Conservation (phyloP, 1,139 yeast species). For the Diutina pseudorugosa region DNA sequence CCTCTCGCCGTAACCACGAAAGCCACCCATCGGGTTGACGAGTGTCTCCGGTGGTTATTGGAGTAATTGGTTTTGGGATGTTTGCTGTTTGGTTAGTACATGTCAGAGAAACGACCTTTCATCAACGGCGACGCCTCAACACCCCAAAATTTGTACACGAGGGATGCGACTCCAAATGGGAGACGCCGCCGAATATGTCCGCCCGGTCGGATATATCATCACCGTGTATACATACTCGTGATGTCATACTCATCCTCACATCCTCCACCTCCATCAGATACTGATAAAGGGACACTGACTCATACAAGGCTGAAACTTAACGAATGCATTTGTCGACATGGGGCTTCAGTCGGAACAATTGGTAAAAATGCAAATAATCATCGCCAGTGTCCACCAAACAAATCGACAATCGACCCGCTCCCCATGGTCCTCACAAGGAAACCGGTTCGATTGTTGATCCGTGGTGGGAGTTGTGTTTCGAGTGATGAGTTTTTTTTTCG, state of each 20-base stretch:
- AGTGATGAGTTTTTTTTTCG: neutral
- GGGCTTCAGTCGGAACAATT: slow-evolving; percentile 73
- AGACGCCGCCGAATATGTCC: slow-evolving; percentile 47
- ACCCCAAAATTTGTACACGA: slow-evolving; percentile 54
- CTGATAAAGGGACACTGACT: slow-evolving; percentile 19
- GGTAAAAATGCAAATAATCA: slow-evolving; percentile 64
- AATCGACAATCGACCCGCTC: neutral
- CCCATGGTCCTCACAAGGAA: neutral
- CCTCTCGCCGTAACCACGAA: slow-evolving; percentile 8
- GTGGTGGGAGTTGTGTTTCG: neutral
- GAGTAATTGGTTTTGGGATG: slow-evolving; percentile 6
- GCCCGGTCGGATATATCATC: slow-evolving; percentile 70
- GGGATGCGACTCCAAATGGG: slow-evolving; percentile 52
- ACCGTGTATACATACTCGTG: slow-evolving; percentile 14
- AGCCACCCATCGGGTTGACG: neutral
- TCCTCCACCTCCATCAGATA: too few species aligned
- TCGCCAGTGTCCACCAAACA: slow-evolving; percentile 17
- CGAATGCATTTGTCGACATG: slow-evolving; percentile 71
- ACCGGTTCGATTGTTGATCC: neutral
- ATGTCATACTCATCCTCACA: too few species aligned
- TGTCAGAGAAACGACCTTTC: slow-evolving; percentile 46
- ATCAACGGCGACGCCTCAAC: slow-evolving; percentile 48
- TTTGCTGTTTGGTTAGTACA: slow-evolving; percentile 6
- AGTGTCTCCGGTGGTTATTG: slow-evolving; percentile 6
- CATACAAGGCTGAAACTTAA: slow-evolving; percentile 86